Base-by-base conservation (phyloP, 2,329 filamentous ascomycete species). In the Cladobotryum protrusum region DNA sequence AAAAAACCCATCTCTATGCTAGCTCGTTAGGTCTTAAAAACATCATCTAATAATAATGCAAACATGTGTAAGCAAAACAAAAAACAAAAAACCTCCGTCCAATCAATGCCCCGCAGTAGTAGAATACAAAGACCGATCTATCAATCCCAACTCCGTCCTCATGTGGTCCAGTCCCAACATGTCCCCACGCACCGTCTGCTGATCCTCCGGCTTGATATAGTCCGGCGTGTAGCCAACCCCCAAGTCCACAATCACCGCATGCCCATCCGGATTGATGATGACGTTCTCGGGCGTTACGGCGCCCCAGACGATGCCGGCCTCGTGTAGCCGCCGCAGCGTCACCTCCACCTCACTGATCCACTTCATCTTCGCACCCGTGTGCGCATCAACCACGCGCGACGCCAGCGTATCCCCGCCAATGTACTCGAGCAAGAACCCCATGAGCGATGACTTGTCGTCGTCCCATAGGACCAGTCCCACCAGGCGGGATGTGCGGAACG, bases 401-500 rank as follows among this genome's bases (percentile, higher is more conserved):
- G 11, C 20, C 13, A 58, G 52, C 4, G 49, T 55, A 15, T 48
- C 14, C 14, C 51, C 54, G 13, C 52, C 45, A 13, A 57, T 53
- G 18, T 51, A 51, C 14, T 55, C 52, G 13, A 58, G 33, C 12
- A 58, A 43, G 12, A 55, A 49, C 5, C 56, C 52, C 54, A 58
- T 55, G 32, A 58, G 34, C 7, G 24, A 47, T 4, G 50, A 41
- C 24, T 29, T 29, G 24, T 53, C 51, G n/a, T 57, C 37, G 32
- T 58, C 54, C 56, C 53, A 58, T 6, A 55, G 35, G 14, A 55
- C 54, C 3, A 57, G 48, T 2, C 52, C 56, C 36, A 47, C 43
- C 32, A 56, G 47, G 20, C 45, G 52, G 2, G 54, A 57, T 11
- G 52, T 56, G 37, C 41, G 61, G 59, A 29, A 68, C 51, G 52